A percentile compares a stretch with the other conserved stretches of the same genome.
phyloP scores from a whole-genome alignment of 2,329 filamentous ascomycete genomes.

The Beauveria australis region DNA sequence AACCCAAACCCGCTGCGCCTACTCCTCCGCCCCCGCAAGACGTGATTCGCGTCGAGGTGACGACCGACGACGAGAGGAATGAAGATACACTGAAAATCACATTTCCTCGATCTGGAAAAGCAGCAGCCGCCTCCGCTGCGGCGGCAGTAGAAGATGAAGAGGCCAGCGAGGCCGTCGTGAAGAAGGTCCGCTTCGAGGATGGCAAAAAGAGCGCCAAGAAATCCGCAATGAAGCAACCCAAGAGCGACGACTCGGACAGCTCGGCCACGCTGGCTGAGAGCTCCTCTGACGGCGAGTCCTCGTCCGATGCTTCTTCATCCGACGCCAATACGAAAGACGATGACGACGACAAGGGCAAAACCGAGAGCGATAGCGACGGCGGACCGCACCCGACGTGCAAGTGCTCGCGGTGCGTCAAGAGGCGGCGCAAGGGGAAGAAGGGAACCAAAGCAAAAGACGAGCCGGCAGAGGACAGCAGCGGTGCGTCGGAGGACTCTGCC shows the following conservation, averaged over 20 bases:
- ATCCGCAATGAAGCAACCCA: slow-evolving; percentile 29
- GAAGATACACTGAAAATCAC: slow-evolving; percentile 40
- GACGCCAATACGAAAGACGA: slow-evolving; percentile 13
- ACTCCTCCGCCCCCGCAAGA: slow-evolving; percentile 16
- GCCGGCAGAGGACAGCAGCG: background rate
- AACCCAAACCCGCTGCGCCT: background rate
- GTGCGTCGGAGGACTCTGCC: background rate
- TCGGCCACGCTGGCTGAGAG: slow-evolving; percentile 11
- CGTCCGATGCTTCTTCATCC: slow-evolving; percentile 12
- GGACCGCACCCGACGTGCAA: slow-evolving; percentile 6
- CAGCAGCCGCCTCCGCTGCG: background rate
- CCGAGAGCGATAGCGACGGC: background rate
- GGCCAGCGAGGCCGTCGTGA: slow-evolving; percentile 17
- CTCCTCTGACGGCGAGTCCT: slow-evolving; percentile 6
- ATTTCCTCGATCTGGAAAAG: slow-evolving; percentile 33
- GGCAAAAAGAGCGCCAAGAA: slow-evolving; percentile 19
- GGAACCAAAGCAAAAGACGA: background rate
- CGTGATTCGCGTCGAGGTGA: slow-evolving; percentile 33
- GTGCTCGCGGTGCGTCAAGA: slow-evolving; percentile 1
- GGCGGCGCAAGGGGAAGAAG: background rate
- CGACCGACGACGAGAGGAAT: slow-evolving; percentile 44
- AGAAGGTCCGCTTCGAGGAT: slow-evolving; percentile 37
- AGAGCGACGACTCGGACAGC: slow-evolving; percentile 17
- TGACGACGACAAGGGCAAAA: background rate
- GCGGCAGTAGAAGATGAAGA: slow-evolving; percentile 11